Base-by-base conservation (phyloP, 1,139 yeast species). In the Scheffersomyces insectosa region DNA sequence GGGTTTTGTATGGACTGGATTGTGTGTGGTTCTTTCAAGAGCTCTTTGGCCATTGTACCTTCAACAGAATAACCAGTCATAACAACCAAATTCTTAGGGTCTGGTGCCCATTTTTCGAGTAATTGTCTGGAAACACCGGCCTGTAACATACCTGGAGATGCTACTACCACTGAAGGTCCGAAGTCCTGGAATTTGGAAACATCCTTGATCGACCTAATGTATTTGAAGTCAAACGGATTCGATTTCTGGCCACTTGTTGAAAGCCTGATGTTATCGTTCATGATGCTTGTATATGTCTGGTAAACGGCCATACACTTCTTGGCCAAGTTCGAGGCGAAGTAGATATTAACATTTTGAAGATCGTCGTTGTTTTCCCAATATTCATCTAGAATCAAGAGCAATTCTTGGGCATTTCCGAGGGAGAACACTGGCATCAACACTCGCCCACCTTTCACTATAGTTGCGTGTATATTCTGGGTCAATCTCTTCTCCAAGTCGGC, bases 61-160 rank as follows among this genome's bases (percentile, higher is more conserved):
- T 93, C 99, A 4, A 93, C 97, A 2, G 98, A 91, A 63, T 93
- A 93, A 68, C 99, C 99, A 0, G 99, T 95, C 63, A 93, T 68
- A 30, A 93, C 80, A 27, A 90, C 83, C 2, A 95, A 75, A 56
- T 93, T 93, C 57, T 89, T 86, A 3, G 95, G 88, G 57, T 93
- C 99, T 0, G 99, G 99, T 1, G 96, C 93, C 99, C 99, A 93
- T 61, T 86, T 81, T 60, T 93, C 99, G 33, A 93, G 72, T 37
- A 93, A 72, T 53, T 88, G 95, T 55, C 99, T 77, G 0, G 97
- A 90, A 3, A 91, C 85, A 50, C 99, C 99, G 57, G 88, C 91
- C 62, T 93, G 99, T 40, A 93, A 73, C 99, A 93, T 93, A 62
- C 99, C 99, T 0, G 99, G 99, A 36, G 96, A 83, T 0, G 99